Conservation (phyloP, 106 monocot species). For the Allium cepa region DNA sequence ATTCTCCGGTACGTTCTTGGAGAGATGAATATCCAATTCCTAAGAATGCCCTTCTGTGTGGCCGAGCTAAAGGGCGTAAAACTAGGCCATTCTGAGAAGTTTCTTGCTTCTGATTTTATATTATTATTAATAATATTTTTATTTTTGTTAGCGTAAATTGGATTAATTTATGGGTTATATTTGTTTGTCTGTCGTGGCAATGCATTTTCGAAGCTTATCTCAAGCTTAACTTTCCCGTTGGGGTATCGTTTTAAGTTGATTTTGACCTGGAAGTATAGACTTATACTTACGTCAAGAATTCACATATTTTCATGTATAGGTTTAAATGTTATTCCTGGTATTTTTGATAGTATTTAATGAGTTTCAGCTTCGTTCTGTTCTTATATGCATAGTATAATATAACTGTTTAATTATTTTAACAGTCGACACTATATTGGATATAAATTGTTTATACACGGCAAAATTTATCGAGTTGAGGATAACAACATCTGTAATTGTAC, state of each 20-base stretch:
- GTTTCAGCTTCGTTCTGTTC: no score
- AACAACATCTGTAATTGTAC: no score
- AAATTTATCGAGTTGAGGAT: no score
- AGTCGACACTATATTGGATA: no score
- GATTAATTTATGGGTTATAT: neutral
- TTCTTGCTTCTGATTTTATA: neutral
- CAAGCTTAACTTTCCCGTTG: neutral
- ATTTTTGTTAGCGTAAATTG: conserved; percentile 23
- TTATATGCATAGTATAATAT: no score
- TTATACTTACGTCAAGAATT: no score
- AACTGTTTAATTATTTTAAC: no score
- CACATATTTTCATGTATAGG: no score
- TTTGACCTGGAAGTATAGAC: no score
- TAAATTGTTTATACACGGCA: no score
- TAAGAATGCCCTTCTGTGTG: conserved; percentile 40
- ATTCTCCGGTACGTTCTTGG: conserved; percentile 25
- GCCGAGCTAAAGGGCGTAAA: conserved; percentile 26
- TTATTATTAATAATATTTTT: neutral
- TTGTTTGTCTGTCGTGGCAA: neutral
- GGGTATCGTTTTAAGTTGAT: neutral
- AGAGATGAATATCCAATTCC: conserved; percentile 35
- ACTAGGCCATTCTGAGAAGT: conserved; percentile 21
- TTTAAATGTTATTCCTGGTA: no score
- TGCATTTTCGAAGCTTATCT: neutral
- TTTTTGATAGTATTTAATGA: no score